Conservation (phyloP, 2,329 filamentous ascomycete genomes). For the Cladosporium halotolerans region DNA sequence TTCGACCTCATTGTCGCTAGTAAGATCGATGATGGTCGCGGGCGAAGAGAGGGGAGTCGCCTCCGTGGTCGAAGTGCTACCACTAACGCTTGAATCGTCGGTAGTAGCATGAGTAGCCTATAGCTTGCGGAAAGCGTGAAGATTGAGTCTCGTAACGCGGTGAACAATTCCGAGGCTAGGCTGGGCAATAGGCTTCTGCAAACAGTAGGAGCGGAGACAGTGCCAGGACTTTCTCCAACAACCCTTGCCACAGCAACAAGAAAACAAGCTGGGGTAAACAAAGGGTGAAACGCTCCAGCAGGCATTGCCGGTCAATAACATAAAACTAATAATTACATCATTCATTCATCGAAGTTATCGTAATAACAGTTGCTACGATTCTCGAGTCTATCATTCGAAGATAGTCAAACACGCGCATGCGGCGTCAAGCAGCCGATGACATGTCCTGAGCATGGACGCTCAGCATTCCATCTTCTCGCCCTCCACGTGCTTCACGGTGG, state of each 20-base stretch:
- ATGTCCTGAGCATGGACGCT: conserved; percentile 8
- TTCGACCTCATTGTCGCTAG: not conserved
- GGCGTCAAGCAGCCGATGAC: not conserved
- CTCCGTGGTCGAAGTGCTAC: not conserved
- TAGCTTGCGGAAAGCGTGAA: no score
- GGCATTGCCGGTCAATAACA: not conserved
- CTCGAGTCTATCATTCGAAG: not conserved
- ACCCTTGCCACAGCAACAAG: not conserved
- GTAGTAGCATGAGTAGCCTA: not conserved
- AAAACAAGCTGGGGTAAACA: not conserved
- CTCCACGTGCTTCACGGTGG: conserved; percentile 21
- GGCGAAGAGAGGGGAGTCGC: not conserved
- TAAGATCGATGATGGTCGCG: not conserved
- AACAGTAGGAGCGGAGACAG: no score
- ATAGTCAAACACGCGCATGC: not conserved
- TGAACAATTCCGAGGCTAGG: no score
- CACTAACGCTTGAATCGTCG: not conserved
- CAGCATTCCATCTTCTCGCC: conserved; percentile 18
- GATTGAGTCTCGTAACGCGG: no score
- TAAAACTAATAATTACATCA: not conserved
- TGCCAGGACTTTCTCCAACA: not conserved
- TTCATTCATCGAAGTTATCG: not conserved
- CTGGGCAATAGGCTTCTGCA: no score
- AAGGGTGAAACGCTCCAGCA: not conserved
- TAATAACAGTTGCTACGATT: not conserved